Evolutionary conservation across 2,329 filamentous ascomycete species (phyloP).

Genomic region (Chaetomium strumarium): DNA sequence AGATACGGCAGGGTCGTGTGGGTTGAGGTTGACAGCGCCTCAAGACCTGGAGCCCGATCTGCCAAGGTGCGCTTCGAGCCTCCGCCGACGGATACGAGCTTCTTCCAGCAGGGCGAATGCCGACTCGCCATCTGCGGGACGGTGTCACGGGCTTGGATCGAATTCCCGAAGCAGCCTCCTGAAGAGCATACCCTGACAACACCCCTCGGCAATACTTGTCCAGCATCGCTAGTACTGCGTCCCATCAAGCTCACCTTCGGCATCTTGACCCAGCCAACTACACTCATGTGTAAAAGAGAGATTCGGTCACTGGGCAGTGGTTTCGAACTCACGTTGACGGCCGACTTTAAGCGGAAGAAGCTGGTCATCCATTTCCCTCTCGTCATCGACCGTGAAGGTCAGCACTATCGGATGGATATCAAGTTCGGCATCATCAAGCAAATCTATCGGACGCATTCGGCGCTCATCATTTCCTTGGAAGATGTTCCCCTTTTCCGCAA

Average conservation of each 20-base stretch:
- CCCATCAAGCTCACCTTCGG: slow-evolving; percentile 21
- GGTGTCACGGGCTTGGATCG: not conserved
- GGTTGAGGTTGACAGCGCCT: slow-evolving; percentile 50
- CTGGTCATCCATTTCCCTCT: slow-evolving; percentile 31
- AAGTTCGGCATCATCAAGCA: slow-evolving; percentile 42
- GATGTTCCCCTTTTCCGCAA: slow-evolving; percentile 45
- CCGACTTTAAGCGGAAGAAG: slow-evolving; percentile 28
- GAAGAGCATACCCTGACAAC: slow-evolving; percentile 16
- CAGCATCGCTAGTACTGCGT: slow-evolving; percentile 5
- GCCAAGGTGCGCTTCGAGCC: slow-evolving; percentile 54
- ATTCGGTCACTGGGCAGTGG: not conserved
- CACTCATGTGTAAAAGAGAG: slow-evolving; percentile 19
- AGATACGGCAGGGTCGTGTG: slow-evolving; percentile 46
- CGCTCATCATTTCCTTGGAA: slow-evolving; percentile 43
- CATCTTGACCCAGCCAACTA: slow-evolving; percentile 17
- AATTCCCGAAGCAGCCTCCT: slow-evolving; percentile 4
- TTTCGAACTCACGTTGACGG: slow-evolving; percentile 27
- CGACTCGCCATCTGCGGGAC: slow-evolving; percentile 19
- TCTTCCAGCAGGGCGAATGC: slow-evolving; percentile 41
- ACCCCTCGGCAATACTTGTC: slow-evolving; percentile 19
- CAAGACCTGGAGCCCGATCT: slow-evolving; percentile 30
- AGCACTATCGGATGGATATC: slow-evolving; percentile 38
- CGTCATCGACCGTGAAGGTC: slow-evolving; percentile 3
- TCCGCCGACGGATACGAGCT: slow-evolving; percentile 39
- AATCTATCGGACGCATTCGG: slow-evolving; percentile 36